Conservation (phyloP, 2,329 filamentous ascomycete genomes). For the Diaporthe sp. region DNA sequence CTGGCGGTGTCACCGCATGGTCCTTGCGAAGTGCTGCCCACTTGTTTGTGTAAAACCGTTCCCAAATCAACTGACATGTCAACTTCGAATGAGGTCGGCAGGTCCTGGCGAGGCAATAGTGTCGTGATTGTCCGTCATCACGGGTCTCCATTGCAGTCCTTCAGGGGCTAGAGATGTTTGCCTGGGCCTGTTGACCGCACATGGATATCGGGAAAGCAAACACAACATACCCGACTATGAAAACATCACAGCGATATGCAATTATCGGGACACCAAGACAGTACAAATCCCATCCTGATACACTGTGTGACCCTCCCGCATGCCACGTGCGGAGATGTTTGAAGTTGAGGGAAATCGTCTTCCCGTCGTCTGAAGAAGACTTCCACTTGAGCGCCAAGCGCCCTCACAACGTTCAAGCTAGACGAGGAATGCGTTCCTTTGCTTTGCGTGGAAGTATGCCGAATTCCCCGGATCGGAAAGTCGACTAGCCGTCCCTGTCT, state of each 20-base stretch:
- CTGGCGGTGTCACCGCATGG: slow-evolving; percentile 23
- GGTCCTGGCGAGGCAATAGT: slow-evolving; percentile 27
- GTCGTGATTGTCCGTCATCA: slow-evolving; percentile 24
- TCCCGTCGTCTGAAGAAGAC: slow-evolving; percentile 27
- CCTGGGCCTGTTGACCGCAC: not conserved
- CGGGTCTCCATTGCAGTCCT: not conserved
- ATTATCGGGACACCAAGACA: slow-evolving; percentile 21
- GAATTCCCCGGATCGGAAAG: slow-evolving; percentile 21
- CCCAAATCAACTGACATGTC: slow-evolving; percentile 15
- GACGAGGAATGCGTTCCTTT: slow-evolving; percentile 18
- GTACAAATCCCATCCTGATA: not conserved
- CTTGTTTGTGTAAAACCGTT: not conserved
- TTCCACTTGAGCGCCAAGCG: not conserved
- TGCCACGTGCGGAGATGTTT: slow-evolving; percentile 31
- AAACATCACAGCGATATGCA: not conserved
- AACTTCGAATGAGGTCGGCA: slow-evolving; percentile 16
- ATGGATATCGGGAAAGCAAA: slow-evolving; percentile 16
- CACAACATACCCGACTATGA: not conserved
- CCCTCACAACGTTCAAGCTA: slow-evolving; percentile 31
- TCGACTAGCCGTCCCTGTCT: slow-evolving; percentile 29
- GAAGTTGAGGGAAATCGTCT: slow-evolving; percentile 27
- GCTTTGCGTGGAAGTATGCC: slow-evolving; percentile 23
- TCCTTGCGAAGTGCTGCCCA: slow-evolving; percentile 13
- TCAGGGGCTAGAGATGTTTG: not conserved
- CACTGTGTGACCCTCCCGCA: slow-evolving; percentile 8